Percentiles rank a stretch among this genome's conserved stretches.
These are phyloP conservation scores for Wolfiporia cocos DNA, from an alignment of 1,284 basidiomycete genomes.

Conservation along the genomic window DNA sequence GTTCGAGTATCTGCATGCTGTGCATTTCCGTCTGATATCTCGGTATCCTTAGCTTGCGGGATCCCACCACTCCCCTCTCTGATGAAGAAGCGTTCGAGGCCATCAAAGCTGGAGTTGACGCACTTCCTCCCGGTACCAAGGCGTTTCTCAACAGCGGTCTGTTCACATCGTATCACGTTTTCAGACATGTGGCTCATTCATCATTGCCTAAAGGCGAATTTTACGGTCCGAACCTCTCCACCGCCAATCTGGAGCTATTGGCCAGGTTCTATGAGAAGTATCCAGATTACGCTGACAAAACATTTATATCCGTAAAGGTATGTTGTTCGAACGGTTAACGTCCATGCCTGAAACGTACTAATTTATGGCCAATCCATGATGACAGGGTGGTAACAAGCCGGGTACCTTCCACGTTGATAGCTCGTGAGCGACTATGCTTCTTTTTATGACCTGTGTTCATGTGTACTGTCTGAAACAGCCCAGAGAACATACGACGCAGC, in stretches of 20 bases:
- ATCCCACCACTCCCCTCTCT: slow-evolving; percentile 26
- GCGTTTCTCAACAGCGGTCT: slow-evolving; percentile 42
- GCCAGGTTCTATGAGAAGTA: slow-evolving; percentile 41
- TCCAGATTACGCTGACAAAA: slow-evolving; percentile 47
- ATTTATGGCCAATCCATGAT: too few relatives aligned
- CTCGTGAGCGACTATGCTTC: too few relatives aligned
- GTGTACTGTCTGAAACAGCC: slow-evolving; percentile 14
- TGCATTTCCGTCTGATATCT: background rate
- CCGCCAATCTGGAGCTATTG: slow-evolving; percentile 36
- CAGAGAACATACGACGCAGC: slow-evolving; percentile 35
- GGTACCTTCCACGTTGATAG: too few relatives aligned
- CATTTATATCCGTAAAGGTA: slow-evolving; percentile 39
- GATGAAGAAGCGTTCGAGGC: slow-evolving; percentile 55
- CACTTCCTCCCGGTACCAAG: slow-evolving; percentile 39
- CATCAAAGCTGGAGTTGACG: slow-evolving; percentile 58
- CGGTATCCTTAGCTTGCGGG: slow-evolving; percentile 24
- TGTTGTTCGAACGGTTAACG: too few relatives aligned
- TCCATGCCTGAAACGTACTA: too few relatives aligned
- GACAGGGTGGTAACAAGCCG: too few relatives aligned
- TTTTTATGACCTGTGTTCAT: too few relatives aligned
- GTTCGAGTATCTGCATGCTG: slow-evolving; percentile 5
- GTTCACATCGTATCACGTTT: slow-evolving; percentile 7
- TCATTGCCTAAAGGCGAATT: slow-evolving; percentile 28
- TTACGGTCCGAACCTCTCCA: slow-evolving; percentile 29
- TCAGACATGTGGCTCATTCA: slow-evolving; percentile 2